Percentiles rank a stretch among this genome's conserved stretches.
Conservation (phyloP, 2,329 filamentous ascomycete species). For the Trichophyton rubrum region DNA sequence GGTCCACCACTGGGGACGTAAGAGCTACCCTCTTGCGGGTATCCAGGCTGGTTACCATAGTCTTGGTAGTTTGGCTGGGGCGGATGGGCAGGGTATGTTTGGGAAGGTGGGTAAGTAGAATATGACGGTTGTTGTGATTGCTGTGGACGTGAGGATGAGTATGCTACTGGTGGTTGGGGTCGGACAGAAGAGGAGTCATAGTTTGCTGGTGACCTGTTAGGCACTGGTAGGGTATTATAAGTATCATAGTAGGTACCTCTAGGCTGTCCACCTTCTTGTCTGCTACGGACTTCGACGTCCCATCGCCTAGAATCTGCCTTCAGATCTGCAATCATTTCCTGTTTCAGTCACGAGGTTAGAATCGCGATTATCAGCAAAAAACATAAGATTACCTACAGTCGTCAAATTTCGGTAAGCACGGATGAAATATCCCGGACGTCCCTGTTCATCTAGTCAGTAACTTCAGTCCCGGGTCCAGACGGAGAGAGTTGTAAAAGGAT, state of each 20-base stretch:
- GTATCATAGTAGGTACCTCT: conserved; percentile 33
- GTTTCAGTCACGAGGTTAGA: conserved; percentile 1
- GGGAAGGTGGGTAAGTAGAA: conserved; percentile 25
- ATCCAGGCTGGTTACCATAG: conserved; percentile 24
- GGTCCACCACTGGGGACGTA: conserved; percentile 9
- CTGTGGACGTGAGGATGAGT: conserved; percentile 3
- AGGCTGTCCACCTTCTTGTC: conserved; percentile 30
- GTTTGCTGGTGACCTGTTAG: conserved; percentile 27
- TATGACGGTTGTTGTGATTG: conserved; percentile 18
- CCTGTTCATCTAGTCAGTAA: conserved; percentile 38
- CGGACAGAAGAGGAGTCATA: conserved; percentile 28
- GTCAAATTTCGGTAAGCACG: conserved; percentile 69
- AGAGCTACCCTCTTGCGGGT: conserved; percentile 13
- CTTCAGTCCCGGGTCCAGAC: conserved; percentile 3
- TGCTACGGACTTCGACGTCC: conserved; percentile 33
- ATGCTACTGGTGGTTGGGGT: conserved; percentile 21
- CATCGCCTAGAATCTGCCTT: conserved; percentile 42
- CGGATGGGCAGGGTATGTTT: conserved; percentile 24
- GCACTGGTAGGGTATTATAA: conserved; percentile 24
- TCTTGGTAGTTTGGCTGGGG: conserved; percentile 23
- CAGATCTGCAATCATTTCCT: conserved; percentile 46
- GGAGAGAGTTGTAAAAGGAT: conserved; percentile 4
- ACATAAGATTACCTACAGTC: conserved; percentile 44
- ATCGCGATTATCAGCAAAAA: not conserved
- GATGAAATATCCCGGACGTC: conserved; percentile 61